A percentile compares a stretch with the other conserved stretches of the same genome.
These are phyloP conservation scores for Achaetomium macrosporum DNA, from an alignment of 2,329 filamentous ascomycete species.

Conservation along the genomic window DNA sequence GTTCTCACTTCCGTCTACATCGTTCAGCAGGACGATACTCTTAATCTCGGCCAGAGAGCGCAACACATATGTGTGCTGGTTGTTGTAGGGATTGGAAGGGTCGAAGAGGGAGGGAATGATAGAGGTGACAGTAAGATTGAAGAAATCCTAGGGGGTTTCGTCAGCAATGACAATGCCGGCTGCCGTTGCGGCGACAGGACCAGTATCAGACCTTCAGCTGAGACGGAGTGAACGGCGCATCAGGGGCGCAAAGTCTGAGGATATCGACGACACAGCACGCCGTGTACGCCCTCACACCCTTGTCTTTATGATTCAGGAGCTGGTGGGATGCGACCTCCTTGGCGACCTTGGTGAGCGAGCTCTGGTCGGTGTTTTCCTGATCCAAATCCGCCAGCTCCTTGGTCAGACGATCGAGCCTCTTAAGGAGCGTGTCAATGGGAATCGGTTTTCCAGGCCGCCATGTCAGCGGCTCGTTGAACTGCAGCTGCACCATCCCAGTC, in stretches of 20 bases:
- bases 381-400: slow-evolving; percentile 81
- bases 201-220: slow-evolving; percentile 70
- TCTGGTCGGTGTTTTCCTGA: slow-evolving; percentile 75
- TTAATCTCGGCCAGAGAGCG: slow-evolving; percentile 87
- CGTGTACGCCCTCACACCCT: slow-evolving; percentile 82
- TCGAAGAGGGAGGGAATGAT: slow-evolving; percentile 82
- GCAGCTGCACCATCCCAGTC: slow-evolving; percentile 46
- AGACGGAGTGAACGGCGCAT: slow-evolving; percentile 85
- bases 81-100: slow-evolving; percentile 83
- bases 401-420: slow-evolving; percentile 71
- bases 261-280: slow-evolving; percentile 90
- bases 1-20: slow-evolving; percentile 74
- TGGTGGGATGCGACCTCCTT: slow-evolving; percentile 79
- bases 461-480: slow-evolving; percentile 80
- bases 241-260: slow-evolving; percentile 83
- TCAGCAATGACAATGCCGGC: slow-evolving; percentile 18
- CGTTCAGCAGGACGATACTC: slow-evolving; percentile 85
- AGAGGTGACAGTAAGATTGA: slow-evolving; percentile 76
- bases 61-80: slow-evolving; percentile 87
- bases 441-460: slow-evolving; percentile 92
- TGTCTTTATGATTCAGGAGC: slow-evolving; percentile 85
- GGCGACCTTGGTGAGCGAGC: slow-evolving; percentile 78
- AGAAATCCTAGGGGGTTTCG: slow-evolving; percentile 67
- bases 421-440: slow-evolving; percentile 71
- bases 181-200: background rate